Evolutionary conservation across 2,329 filamentous ascomycete genomes (phyloP).

Genomic region (Thielaviopsis punctulata): DNA sequence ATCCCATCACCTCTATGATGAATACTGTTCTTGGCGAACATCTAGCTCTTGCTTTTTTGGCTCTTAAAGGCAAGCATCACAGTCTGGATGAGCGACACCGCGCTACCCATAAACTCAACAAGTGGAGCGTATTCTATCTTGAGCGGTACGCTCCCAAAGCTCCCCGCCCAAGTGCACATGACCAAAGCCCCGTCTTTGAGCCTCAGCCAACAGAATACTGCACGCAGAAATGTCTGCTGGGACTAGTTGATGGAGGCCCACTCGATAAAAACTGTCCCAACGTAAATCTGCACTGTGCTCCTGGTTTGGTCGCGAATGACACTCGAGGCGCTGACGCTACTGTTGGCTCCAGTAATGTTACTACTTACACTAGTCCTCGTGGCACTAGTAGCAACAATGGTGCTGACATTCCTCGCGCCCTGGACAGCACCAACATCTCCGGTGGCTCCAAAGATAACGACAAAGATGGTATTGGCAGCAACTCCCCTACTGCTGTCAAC

Average conservation of each 20-base stretch:
- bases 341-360: no score
- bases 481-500: not conserved
- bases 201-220: not conserved
- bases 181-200: no score
- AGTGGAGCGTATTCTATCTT: not conserved
- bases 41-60: constrained; percentile 18
- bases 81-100: not conserved
- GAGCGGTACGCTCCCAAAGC: not conserved
- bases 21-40: constrained; percentile 18
- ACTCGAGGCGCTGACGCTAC: no score
- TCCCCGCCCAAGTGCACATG: no score
- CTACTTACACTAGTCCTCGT: no score
- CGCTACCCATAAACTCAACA: not conserved
- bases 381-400: no score
- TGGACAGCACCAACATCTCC: no score
- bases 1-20: constrained; percentile 15
- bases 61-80: constrained; percentile 12
- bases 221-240: constrained; percentile 5
- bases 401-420: no score
- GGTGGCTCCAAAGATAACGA: no score
- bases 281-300: not conserved
- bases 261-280: constrained; percentile 2
- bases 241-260: not conserved
- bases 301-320: no score
- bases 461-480: no score